phyloP scores from a whole-genome alignment of 2,329 filamentous ascomycete species.

The Pseudocercospora pini-densiflorae region DNA sequence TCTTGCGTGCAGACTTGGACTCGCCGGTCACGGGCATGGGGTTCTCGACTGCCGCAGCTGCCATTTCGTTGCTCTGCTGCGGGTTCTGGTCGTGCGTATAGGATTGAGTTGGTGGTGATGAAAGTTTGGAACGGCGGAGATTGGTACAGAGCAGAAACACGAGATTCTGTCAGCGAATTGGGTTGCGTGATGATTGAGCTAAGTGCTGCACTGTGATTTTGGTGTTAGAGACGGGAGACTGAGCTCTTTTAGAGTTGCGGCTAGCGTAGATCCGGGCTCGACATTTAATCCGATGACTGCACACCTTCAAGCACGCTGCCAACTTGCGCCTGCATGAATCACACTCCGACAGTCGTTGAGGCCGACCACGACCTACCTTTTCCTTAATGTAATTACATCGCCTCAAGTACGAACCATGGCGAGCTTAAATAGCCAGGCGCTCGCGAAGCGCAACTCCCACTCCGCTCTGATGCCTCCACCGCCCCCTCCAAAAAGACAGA shows the following conservation, averaged over 20 bases:
- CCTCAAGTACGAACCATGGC: conserved; percentile 18
- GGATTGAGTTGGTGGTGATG: background rate
- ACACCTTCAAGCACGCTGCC: background rate
- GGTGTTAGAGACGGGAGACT: background rate
- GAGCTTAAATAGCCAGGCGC: conserved; percentile 55
- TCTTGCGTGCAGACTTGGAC: conserved; percentile 58
- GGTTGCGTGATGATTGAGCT: background rate
- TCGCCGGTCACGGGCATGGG: conserved; percentile 37
- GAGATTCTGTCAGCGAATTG: background rate
- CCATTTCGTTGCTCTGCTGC: conserved; percentile 3
- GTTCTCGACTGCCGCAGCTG: conserved; percentile 9
- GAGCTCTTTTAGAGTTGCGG: background rate
- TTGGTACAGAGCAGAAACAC: background rate
- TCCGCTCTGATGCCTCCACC: conserved; percentile 85
- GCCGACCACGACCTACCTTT: background rate
- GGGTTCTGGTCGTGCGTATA: background rate
- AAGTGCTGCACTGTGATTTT: background rate
- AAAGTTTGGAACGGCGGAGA: background rate
- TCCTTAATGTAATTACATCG: background rate
- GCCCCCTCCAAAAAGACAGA: conserved; percentile 83
- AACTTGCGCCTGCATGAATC: background rate
- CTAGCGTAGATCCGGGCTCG: background rate
- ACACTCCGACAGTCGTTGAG: background rate
- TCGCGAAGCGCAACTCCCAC: conserved; percentile 69
- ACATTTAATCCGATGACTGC: no score